These are phyloP conservation scores for Fusarium avenaceum DNA, from an alignment of 2,329 filamentous ascomycete species.

Conservation along the genomic window DNA sequence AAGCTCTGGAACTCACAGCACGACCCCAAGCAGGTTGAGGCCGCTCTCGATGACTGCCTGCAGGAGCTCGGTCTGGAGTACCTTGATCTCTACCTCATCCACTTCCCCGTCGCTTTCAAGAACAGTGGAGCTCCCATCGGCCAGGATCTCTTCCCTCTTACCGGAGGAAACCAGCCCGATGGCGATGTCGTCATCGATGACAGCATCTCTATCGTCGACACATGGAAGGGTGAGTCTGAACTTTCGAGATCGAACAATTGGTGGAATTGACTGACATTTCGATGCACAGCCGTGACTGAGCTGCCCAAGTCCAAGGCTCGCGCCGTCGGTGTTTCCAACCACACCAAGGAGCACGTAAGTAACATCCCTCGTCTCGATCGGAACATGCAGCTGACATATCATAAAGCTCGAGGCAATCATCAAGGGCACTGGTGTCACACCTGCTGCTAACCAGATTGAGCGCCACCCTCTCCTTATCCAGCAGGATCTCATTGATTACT, in stretches of 20 bases:
- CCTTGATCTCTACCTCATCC: constrained; percentile 79
- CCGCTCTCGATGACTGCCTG: constrained; percentile 75
- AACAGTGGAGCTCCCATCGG: constrained; percentile 56
- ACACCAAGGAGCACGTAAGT: constrained; percentile 65
- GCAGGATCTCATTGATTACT: constrained; percentile 68
- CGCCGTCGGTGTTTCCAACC: constrained; percentile 84
- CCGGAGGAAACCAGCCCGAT: constrained; percentile 69
- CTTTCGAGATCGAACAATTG: too few relatives aligned
- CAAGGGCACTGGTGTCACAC: constrained; percentile 68
- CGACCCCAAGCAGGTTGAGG: constrained; percentile 64
- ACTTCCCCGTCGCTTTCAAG: constrained; percentile 69
- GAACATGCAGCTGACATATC: background rate
- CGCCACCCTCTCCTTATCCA: constrained; percentile 81
- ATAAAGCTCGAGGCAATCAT: constrained; percentile 66
- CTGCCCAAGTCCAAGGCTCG: constrained; percentile 61
- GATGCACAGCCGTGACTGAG: constrained; percentile 9
- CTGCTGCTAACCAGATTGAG: constrained; percentile 84
- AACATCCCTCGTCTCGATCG: background rate
- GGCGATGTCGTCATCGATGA: constrained; percentile 60
- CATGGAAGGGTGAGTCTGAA: constrained; percentile 17
- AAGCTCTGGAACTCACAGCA: constrained; percentile 73
- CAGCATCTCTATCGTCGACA: constrained; percentile 23
- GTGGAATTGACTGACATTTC: background rate
- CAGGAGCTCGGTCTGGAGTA: constrained; percentile 75
- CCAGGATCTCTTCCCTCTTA: constrained; percentile 63